Conservation (phyloP, 2,329 filamentous ascomycete genomes). For the Fusarium camptoceras region DNA sequence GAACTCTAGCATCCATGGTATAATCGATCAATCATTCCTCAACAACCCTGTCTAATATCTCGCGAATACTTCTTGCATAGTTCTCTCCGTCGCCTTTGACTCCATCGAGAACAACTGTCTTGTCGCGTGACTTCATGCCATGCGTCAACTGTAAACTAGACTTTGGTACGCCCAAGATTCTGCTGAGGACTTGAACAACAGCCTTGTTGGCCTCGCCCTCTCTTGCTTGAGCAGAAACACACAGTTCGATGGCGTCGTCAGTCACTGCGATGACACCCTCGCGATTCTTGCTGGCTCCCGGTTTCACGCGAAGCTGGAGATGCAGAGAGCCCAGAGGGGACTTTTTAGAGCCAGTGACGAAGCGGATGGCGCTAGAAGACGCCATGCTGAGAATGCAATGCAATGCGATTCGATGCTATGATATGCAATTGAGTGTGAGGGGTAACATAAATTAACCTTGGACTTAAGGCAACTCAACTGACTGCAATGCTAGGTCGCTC, state of each 20-base stretch:
- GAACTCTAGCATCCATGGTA: conserved; percentile 3
- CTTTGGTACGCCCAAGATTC: conserved; percentile 70
- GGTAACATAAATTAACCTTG: conserved; percentile 13
- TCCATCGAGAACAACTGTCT: conserved; percentile 64
- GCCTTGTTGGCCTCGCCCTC: conserved; percentile 78
- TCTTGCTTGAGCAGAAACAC: conserved; percentile 72
- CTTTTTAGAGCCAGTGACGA: conserved; percentile 62
- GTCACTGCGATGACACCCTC: conserved; percentile 70
- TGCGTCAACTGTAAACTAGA: conserved; percentile 71
- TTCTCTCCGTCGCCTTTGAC: conserved; percentile 49
- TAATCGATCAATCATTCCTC: conserved; percentile 20
- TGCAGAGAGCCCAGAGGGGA: conserved; percentile 62
- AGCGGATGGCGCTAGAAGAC: conserved; percentile 55
- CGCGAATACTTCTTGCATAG: conserved; percentile 46
- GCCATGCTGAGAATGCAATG: conserved; percentile 40
- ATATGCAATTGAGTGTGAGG: conserved; percentile 18
- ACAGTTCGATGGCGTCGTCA: conserved; percentile 70
- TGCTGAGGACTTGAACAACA: conserved; percentile 70
- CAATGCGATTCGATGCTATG: conserved; percentile 1
- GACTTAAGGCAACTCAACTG: background rate
- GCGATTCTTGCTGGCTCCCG: conserved; percentile 70
- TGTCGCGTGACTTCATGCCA: conserved; percentile 73
- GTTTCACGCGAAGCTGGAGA: conserved; percentile 75
- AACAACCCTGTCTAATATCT: conserved; percentile 46
- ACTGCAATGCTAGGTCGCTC: background rate